Base-by-base conservation (phyloP, 2,329 filamentous ascomycete genomes). In the Colletotrichum orbiculare region DNA sequence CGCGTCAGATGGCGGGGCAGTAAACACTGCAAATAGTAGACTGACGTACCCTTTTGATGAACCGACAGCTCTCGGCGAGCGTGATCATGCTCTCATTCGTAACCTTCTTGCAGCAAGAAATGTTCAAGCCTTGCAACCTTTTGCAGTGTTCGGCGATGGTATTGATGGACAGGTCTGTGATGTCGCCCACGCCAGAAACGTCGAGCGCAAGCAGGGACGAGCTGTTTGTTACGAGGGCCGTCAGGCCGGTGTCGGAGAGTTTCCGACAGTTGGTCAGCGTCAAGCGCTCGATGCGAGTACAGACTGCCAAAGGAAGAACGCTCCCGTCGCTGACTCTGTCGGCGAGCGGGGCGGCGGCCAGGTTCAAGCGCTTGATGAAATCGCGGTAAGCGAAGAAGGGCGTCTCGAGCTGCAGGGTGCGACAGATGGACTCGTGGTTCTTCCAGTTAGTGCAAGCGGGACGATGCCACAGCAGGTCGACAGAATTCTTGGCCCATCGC, bases 401-500 rank as follows among this genome's bases (percentile, higher is more conserved):
- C n/a, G 89, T 81, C 39, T 86, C 81, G 35, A 89, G 84, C 49
- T 87, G 85, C 41, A 97, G 87, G 1, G 95, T 94, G 63, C 86
- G 84, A 73, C 94, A 94, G 70, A 99, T 96, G 69, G 83, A 90
- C 72, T 89, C 83, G 72, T 97, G 88, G 74, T 94, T 94, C 11
- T 84, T 79, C 91, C 93, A 97, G 71, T 89, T 93, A 72, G 91
- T 94, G 80, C 96, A 98, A 35, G 93, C 89, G 1, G 96, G 96
- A 43, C 96, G 87, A 77, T 97, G 94, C 96, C 96, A 99, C 25
- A 99, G 85, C 69, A 97, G 86, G 68, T 96, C 95, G 70, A 98
- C 96, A 55, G 92, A 91, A 75, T 97, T 97, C 68, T 91, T 85
- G 35, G 96, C 92, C 96, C 96, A 99, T 68, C 91, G 88, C 78